These are phyloP conservation scores for Macrolepiota fuliginosa DNA, from an alignment of 768 basidiomycete species.

Conservation along the genomic window DNA sequence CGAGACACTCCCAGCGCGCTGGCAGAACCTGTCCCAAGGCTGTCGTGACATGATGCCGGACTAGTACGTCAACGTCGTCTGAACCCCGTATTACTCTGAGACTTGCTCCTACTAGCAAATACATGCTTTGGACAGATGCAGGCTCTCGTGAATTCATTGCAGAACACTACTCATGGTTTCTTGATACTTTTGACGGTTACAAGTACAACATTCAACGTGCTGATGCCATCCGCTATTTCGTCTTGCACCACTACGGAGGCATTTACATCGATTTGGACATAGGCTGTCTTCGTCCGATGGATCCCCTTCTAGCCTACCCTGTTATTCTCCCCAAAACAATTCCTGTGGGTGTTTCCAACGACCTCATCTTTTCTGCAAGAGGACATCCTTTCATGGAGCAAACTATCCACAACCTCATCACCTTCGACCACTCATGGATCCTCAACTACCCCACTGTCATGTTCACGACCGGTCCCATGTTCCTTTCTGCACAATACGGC, in stretches of 20 bases:
- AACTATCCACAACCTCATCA: conserved; percentile 87
- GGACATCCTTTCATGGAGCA: conserved; percentile 87
- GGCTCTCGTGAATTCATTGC: conserved; percentile 88
- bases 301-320: conserved; percentile 81
- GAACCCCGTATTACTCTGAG: conserved; percentile 9
- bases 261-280: conserved; percentile 97
- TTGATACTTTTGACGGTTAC: conserved; percentile 92
- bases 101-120: conserved; percentile 58
- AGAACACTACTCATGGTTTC: conserved; percentile 85
- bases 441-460: conserved; percentile 99
- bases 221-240: conserved; percentile 97
- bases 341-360: conserved; percentile 96
- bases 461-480: conserved; percentile 99
- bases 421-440: conserved; percentile 92
- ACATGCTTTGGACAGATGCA: conserved; percentile 97
- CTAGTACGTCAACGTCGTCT: conserved; percentile 64
- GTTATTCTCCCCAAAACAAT: conserved; percentile 94
- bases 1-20: conserved; percentile 76
- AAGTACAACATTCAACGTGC: conserved; percentile 91
- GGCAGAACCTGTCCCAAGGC: conserved; percentile 76
- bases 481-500: conserved; percentile 91
- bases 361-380: conserved; percentile 90
- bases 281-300: conserved; percentile 83
- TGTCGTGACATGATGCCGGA: conserved; percentile 93
- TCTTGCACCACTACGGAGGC: conserved; percentile 93